phyloP scores from a whole-genome alignment of 2,329 filamentous ascomycete species.

The Beauveria caledonica region DNA sequence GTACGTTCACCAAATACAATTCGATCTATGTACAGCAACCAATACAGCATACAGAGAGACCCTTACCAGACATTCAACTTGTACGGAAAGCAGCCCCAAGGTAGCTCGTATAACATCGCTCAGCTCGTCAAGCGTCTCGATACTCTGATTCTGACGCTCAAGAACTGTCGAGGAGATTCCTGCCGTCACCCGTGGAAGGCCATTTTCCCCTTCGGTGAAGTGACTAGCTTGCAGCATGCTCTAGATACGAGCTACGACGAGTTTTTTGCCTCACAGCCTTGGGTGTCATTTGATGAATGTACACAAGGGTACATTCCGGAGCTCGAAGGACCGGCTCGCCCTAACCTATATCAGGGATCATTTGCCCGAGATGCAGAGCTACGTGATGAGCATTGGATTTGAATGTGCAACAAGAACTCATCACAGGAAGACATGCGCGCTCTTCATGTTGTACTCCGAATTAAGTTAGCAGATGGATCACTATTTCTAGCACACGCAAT shows the following conservation, averaged over 20 bases:
- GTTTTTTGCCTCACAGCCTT: constrained; percentile 42
- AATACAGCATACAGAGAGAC: constrained; percentile 30
- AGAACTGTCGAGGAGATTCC: constrained; percentile 45
- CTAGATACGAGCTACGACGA: constrained; percentile 37
- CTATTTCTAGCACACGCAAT: neutral
- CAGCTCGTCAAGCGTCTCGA: constrained; percentile 38
- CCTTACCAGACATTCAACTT: constrained; percentile 34
- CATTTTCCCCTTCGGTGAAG: constrained; percentile 45
- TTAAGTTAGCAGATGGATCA: neutral
- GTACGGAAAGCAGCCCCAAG: neutral
- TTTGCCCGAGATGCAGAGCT: neutral
- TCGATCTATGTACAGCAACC: neutral
- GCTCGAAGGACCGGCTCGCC: constrained; percentile 42
- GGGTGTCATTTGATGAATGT: constrained; percentile 44
- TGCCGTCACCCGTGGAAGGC: constrained; percentile 48
- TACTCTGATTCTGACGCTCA: constrained; percentile 49
- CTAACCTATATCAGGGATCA: neutral
- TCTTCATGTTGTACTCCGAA: neutral
- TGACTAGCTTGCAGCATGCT: constrained; percentile 42
- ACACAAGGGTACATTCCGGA: constrained; percentile 45
- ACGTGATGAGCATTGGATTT: constrained; percentile 8
- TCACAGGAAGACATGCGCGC: neutral
- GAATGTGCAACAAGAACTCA: neutral
- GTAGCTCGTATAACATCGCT: neutral
- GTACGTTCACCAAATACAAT: constrained; percentile 23